Evolutionary conservation across 73 alveolate genomes (phyloP).

Genomic region (Symbiodinium pilosum): DNA sequence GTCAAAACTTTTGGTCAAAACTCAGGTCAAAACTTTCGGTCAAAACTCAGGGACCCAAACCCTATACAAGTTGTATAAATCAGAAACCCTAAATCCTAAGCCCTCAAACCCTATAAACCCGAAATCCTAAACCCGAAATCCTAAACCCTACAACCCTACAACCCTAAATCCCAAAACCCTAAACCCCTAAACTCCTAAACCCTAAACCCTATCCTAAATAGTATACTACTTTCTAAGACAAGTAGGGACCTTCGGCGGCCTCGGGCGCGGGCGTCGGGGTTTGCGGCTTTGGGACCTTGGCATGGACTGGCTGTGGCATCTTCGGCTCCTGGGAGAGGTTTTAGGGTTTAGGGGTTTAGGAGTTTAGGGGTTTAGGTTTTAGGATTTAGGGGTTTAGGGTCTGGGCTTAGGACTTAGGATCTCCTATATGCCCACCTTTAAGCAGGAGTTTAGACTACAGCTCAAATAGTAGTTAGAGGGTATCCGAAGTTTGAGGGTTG

Average conservation of each 20-base stretch:
- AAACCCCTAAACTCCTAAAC: neutral
- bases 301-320: constrained; percentile 69
- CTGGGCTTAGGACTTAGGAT: too few species aligned
- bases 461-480: too few species aligned
- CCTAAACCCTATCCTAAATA: neutral
- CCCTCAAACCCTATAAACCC: neutral
- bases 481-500: too few species aligned
- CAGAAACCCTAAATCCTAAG: too few species aligned
- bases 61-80: too few species aligned
- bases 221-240: too few species aligned
- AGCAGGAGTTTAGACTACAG: too few species aligned
- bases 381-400: neutral
- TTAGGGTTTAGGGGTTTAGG: neutral
- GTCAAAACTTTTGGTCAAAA: too few species aligned
- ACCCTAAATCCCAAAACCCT: neutral
- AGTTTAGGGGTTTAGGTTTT: neutral
- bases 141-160: neutral
- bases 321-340: constrained; percentile 35
- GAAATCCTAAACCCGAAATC: neutral
- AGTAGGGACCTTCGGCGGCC: too few species aligned
- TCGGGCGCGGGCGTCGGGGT: neutral
- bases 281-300: constrained; percentile 11
- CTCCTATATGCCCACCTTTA: too few species aligned
- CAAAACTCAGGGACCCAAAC: too few species aligned
- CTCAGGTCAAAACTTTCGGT: too few species aligned